Evolutionary conservation across 164 flowering plant genomes (phyloP).

Genomic region (Magnolia sinica): DNA sequence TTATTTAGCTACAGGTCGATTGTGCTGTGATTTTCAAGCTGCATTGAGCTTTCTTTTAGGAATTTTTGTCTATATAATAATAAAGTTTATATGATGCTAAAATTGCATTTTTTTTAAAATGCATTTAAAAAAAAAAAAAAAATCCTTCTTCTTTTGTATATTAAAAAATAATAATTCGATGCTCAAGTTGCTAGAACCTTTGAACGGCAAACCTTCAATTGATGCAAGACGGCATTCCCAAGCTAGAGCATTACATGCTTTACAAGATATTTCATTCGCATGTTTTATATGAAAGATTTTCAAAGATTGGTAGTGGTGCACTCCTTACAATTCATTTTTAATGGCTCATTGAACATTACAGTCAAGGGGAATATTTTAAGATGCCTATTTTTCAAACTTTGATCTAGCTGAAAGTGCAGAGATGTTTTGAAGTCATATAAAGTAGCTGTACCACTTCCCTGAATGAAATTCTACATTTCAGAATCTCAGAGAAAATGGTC

Average conservation of each 20-base stretch:
- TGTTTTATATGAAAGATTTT: background rate
- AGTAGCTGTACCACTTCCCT: background rate
- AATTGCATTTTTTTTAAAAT: no score
- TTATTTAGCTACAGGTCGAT: no score
- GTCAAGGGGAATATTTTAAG: background rate
- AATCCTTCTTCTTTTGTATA: no score
- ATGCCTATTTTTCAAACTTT: background rate
- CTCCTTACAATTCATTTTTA: background rate
- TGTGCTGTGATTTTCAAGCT: no score
- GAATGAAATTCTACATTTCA: background rate
- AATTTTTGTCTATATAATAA: no score
- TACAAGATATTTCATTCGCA: background rate
- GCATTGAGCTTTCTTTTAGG: no score
- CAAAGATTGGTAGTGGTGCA: background rate
- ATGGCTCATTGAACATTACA: background rate
- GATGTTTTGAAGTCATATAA: background rate
- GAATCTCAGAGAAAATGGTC: background rate
- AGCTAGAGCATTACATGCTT: background rate
- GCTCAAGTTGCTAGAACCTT: background rate
- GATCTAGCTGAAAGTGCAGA: background rate
- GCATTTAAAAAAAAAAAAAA: no score
- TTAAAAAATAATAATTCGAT: no score
- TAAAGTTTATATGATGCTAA: no score
- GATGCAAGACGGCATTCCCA: background rate
- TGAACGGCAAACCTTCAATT: background rate